Percentiles rank a stretch among this genome's conserved stretches.
Conservation (phyloP, 2,329 filamentous ascomycete genomes). For the Rhynchosporium secalis region DNA sequence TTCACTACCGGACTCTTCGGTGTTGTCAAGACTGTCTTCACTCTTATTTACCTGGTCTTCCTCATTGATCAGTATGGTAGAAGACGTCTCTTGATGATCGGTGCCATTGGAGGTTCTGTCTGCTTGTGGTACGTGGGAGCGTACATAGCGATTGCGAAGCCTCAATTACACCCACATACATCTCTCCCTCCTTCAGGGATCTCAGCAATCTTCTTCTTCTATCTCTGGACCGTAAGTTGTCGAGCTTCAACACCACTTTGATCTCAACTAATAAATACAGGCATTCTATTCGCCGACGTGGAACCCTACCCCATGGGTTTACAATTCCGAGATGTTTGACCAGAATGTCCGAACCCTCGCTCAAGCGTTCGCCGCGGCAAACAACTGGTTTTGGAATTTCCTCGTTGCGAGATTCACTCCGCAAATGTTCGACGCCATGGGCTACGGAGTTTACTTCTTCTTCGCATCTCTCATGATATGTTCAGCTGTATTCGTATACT, state of each 20-base stretch:
- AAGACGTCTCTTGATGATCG: slow-evolving; percentile 64
- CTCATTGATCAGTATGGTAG: slow-evolving; percentile 66
- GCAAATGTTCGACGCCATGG: slow-evolving; percentile 60
- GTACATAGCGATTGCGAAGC: slow-evolving; percentile 55
- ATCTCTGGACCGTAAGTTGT: slow-evolving; percentile 59
- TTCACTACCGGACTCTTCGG: slow-evolving; percentile 76
- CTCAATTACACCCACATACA: slow-evolving; percentile 39
- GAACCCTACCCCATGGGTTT: slow-evolving; percentile 76
- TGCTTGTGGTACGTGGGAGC: slow-evolving; percentile 67
- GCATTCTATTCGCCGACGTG: slow-evolving; percentile 70
- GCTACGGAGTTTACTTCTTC: slow-evolving; percentile 69
- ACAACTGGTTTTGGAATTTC: slow-evolving; percentile 70
- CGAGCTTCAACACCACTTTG: not conserved
- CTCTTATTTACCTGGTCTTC: slow-evolving; percentile 67
- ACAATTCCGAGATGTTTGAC: slow-evolving; percentile 76
- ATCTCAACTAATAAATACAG: slow-evolving; percentile 18
- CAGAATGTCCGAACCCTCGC: slow-evolving; percentile 68
- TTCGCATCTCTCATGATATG: slow-evolving; percentile 63
- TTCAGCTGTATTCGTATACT: slow-evolving; percentile 59
- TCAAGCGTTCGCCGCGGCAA: slow-evolving; percentile 69
- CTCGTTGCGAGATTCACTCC: slow-evolving; percentile 67
- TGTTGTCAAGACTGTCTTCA: slow-evolving; percentile 70
- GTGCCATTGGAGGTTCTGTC: slow-evolving; percentile 59
- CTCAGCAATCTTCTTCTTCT: slow-evolving; percentile 70
- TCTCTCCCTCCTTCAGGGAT: slow-evolving; percentile 46